Conservation (phyloP, 2,329 filamentous ascomycete species). For the Phyllosticta citribraziliensis region DNA sequence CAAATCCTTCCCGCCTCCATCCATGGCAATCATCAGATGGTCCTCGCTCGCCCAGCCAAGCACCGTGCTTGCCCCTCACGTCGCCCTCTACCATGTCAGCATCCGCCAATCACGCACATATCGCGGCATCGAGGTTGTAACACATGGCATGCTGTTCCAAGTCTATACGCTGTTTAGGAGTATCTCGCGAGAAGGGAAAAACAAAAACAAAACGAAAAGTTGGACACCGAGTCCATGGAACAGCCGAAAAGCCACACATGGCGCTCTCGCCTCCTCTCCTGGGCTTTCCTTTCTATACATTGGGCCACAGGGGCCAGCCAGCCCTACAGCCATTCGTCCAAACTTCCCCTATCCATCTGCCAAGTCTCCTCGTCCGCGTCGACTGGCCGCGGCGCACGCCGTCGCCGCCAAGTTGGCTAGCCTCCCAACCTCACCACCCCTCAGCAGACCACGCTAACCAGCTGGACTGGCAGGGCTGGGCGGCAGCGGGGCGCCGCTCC, state of each 20-base stretch:
- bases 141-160: not conserved
- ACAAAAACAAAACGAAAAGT: not conserved
- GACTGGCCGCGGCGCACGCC: not conserved
- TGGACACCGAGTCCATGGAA: not conserved
- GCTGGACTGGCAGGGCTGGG: constrained; percentile 7
- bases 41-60: not conserved
- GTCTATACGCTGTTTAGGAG: not conserved
- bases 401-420: not conserved
- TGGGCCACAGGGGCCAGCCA: not conserved
- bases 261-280: not conserved
- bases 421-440: not conserved
- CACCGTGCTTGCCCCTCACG: not conserved
- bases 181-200: not conserved
- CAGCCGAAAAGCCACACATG: not conserved
- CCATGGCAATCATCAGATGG: not conserved
- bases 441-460: not conserved
- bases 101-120: not conserved
- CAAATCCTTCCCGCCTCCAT: not conserved
- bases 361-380: not conserved
- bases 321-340: not conserved
- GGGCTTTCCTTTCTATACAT: not conserved
- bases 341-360: not conserved
- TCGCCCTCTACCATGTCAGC: not conserved
- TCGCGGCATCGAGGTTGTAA: not conserved
- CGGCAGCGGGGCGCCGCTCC: constrained; percentile 18